phyloP scores from a whole-genome alignment of 768 basidiomycete genomes.

The Mycena albidolilacea region DNA sequence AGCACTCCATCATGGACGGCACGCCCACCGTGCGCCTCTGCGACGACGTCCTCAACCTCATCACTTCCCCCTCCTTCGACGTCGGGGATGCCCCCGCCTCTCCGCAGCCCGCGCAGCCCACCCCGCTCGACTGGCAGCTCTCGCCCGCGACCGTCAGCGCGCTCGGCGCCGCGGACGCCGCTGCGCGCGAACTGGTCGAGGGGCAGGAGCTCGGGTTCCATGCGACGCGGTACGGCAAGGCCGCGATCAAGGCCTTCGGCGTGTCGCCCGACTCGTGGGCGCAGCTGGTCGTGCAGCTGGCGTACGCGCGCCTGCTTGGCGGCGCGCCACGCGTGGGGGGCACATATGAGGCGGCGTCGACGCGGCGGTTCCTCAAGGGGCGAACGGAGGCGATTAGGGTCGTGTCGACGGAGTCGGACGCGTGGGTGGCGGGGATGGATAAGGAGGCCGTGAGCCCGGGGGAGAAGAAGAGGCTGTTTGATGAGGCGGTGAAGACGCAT shows the following conservation, averaged over 20 bases:
- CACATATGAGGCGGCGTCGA: constrained; percentile 96
- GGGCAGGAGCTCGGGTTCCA: constrained; percentile 75
- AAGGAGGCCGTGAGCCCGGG: constrained; percentile 56
- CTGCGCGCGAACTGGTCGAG: constrained; percentile 70
- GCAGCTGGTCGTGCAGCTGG: constrained; percentile 93
- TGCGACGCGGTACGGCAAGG: constrained; percentile 86
- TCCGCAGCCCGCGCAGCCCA: constrained; percentile 47
- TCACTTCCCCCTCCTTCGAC: constrained; percentile 43
- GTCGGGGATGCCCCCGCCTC: too few relatives aligned
- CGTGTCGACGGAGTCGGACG: constrained; percentile 81
- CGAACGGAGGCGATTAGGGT: constrained; percentile 95
- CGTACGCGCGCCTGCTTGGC: constrained; percentile 80
- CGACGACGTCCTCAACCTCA: constrained; percentile 74
- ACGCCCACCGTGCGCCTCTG: constrained; percentile 84
- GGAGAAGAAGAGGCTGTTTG: constrained; percentile 68
- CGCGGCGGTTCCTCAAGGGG: constrained; percentile 90
- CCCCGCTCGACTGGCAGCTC: constrained; percentile 76
- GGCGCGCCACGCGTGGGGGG: constrained; percentile 73
- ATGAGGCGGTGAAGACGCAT: constrained; percentile 75
- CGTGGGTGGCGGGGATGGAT: constrained; percentile 85
- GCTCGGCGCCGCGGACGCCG: constrained; percentile 69
- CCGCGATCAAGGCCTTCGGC: constrained; percentile 86
- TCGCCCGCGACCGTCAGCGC: constrained; percentile 62
- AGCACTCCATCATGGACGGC: constrained; percentile 95
- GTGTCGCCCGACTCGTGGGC: constrained; percentile 96